Percentiles rank a stretch among this genome's conserved stretches.
Evolutionary conservation across 805 yeast species (phyloP).

Genomic region (Wickerhamiella nectarea): DNA sequence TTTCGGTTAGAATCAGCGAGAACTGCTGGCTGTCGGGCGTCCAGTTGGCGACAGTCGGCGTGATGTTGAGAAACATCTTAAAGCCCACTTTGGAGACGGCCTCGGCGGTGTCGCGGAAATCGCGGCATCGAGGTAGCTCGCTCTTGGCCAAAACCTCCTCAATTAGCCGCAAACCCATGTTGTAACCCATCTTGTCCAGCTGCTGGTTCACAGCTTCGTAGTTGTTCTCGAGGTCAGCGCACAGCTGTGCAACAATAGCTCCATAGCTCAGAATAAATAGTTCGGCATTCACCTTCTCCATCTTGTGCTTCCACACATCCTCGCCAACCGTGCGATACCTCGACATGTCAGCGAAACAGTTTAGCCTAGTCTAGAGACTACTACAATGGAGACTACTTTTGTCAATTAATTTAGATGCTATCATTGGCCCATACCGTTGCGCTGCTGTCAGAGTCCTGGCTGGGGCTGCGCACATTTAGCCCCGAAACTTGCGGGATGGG

Average conservation of each 20-base stretch:
- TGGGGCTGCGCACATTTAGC: too few species aligned
- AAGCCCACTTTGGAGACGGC: conserved; percentile 77
- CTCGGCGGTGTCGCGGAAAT: conserved; percentile 78
- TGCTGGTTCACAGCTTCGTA: conserved; percentile 70
- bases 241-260: conserved; percentile 78
- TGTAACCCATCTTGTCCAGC: conserved; percentile 86
- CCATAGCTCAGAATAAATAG: conserved; percentile 92
- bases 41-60: conserved; percentile 69
- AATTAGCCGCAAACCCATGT: conserved; percentile 77
- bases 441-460: too few species aligned
- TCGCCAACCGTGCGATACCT: conserved; percentile 45
- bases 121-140: conserved; percentile 67
- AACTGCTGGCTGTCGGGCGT: conserved; percentile 61
- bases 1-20: conserved; percentile 59
- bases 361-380: too few species aligned
- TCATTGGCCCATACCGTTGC: too few species aligned
- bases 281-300: conserved; percentile 88
- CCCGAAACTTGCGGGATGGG: too few species aligned
- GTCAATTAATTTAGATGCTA: too few species aligned
- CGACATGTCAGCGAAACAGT: conserved; percentile 14
- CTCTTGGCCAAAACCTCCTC: conserved; percentile 88
- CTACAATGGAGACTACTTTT: too few species aligned
- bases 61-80: conserved; percentile 71
- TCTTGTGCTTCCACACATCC: conserved; percentile 79
- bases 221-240: conserved; percentile 67